Base-by-base conservation (phyloP, 2,329 filamentous ascomycete genomes). In the Teratosphaeria pseudoeucalypti region DNA sequence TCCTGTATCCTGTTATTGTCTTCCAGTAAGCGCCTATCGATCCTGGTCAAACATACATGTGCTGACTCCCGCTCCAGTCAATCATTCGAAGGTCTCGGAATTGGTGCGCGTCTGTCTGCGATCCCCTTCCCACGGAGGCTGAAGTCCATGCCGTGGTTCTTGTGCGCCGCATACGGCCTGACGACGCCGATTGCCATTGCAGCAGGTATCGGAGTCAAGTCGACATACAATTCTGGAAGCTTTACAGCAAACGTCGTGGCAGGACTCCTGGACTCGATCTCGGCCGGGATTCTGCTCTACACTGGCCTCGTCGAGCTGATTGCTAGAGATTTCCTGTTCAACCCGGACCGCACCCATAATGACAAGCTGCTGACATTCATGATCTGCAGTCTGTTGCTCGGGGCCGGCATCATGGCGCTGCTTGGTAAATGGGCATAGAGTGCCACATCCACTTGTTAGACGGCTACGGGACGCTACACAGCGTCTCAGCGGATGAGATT, bases 281-380 rank as follows among this genome's bases (percentile, higher is more conserved):
- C 86, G 55, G 89, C 90, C 0, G 92, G 92, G 27, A 96, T 96
- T 62, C 79, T 97, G 59, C 86, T 96, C 66, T 96, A 95, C 75
- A 95, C 91, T 0, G 90, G 89, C 61, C 77, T 59, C 65, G 78
- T 58, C 19, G 56, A 61, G 56, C 79, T 97, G 60, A 85, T 96
- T 6, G 56, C 49, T 78, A 77, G 62, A 77, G 76, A n/a, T 76
- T 76, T 2, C 65, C 79, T 37, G 77, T 79, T 83, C 67, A 83
- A 87, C 12, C 79, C 96, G 6, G 89, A 96, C 10, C 91, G 96
- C 76, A 81, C 96, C 34, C 86, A 96, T 77, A 91, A 92, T 0
- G 90, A 95, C 70, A 91, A 95, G 75, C 81, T 90, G 66, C 72
- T 92, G 52, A 89, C 90, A 0, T 96, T 96, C 76, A 92, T 96